A percentile compares a stretch with the other conserved stretches of the same genome.
These are phyloP conservation scores for Dactylellina cionopaga DNA, from an alignment of 2,329 filamentous ascomycete species.

Conservation along the genomic window DNA sequence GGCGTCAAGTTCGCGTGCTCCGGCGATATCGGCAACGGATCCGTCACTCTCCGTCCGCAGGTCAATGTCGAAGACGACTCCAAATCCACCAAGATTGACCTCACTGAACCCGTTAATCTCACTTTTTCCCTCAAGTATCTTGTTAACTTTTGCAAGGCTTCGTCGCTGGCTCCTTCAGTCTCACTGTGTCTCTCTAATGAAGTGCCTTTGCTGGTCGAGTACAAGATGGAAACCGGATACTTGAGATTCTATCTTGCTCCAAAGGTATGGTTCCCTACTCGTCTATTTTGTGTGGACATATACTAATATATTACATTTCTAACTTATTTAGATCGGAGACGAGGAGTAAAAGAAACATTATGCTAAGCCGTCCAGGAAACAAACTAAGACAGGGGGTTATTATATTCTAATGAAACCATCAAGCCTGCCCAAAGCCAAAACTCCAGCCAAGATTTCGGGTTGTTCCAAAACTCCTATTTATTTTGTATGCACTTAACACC, in stretches of 20 bases:
- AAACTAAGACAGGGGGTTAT: background rate
- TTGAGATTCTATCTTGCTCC: slow-evolving; percentile 97
- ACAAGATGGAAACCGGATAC: slow-evolving; percentile 73
- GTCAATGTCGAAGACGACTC: slow-evolving; percentile 89
- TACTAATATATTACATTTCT: background rate
- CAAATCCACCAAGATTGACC: slow-evolving; percentile 84
- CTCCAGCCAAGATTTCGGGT: no score
- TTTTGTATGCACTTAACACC: no score
- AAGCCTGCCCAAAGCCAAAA: no score
- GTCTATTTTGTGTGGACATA: background rate
- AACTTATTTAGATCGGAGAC: slow-evolving; percentile 73
- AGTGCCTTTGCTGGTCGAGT: slow-evolving; percentile 95
- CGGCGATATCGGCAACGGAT: slow-evolving; percentile 95
- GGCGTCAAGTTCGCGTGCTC: slow-evolving; percentile 93
- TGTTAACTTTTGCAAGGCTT: slow-evolving; percentile 99
- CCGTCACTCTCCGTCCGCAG: slow-evolving; percentile 89
- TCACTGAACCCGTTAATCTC: slow-evolving; percentile 89
- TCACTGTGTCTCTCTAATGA: slow-evolving; percentile 95
- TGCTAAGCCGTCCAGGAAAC: background rate
- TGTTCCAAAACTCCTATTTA: no score
- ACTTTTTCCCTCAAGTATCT: slow-evolving; percentile 99
- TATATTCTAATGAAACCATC: no score
- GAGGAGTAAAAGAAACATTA: slow-evolving; percentile 65
- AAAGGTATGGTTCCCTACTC: slow-evolving; percentile 73
- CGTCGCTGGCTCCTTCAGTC: slow-evolving; percentile 80